phyloP scores from a whole-genome alignment of 805 yeast genomes.

The Hanseniaspora vineae region DNA sequence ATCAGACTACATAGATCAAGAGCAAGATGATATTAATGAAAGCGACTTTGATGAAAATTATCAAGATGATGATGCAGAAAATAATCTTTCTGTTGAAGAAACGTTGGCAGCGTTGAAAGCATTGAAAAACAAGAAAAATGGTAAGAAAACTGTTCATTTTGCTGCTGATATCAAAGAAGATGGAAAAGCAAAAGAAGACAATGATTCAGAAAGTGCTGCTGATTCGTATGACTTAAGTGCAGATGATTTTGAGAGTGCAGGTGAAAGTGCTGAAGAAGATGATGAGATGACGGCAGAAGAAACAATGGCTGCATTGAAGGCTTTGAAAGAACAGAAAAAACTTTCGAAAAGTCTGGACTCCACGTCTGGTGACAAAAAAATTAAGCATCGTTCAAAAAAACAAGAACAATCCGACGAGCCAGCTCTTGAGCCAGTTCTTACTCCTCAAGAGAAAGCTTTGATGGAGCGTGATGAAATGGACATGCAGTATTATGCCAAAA shows the following conservation, averaged over 20 bases:
- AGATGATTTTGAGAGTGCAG: conserved; percentile 3
- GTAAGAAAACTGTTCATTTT: neutral
- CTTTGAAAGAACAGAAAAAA: conserved; percentile 23
- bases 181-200: conserved; percentile 20
- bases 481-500: conserved; percentile 69
- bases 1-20: conserved; percentile 12
- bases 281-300: conserved; percentile 23
- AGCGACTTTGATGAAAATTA: conserved; percentile 16
- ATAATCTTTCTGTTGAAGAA: conserved; percentile 26
- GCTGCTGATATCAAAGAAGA: conserved; percentile 9
- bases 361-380: conserved; percentile 16
- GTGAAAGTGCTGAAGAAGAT: conserved; percentile 13
- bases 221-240: conserved; percentile 19
- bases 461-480: conserved; percentile 60
- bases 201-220: conserved; percentile 20
- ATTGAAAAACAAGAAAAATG: conserved; percentile 24
- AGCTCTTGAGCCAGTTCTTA: conserved; percentile 15
- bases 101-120: conserved; percentile 33
- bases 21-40: conserved; percentile 12
- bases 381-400: conserved; percentile 2
- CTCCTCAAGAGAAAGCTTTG: conserved; percentile 36
- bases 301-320: conserved; percentile 24
- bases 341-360: conserved; percentile 30
- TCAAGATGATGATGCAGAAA: conserved; percentile 20
- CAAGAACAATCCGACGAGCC: conserved; percentile 7